Base-by-base conservation (phyloP, 2,329 filamentous ascomycete genomes). In the Teratosphaeria epicoccoides region DNA sequence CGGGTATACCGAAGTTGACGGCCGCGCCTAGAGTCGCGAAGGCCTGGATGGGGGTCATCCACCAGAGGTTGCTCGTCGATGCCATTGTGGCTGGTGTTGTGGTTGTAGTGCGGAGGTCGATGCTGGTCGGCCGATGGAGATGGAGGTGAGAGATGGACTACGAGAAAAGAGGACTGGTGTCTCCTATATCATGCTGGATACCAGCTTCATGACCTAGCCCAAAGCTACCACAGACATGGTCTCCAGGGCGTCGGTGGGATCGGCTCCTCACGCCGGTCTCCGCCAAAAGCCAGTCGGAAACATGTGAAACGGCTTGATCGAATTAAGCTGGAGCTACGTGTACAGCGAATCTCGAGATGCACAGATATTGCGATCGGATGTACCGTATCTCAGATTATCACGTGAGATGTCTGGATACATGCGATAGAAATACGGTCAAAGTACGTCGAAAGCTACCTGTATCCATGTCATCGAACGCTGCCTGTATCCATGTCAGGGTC, bases 41-140 rank as follows among this genome's bases (percentile, higher is more conserved):
- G 52, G 56, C 58, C 49, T 64, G 62, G 52, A 64, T 51, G 10
- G 62, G 62, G 24, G 61, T 62, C 55, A 64, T 59, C 61, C 61
- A 64, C 61, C 61, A 63, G 52, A 63, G 51, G 40, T 57, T 56
- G 24, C 56, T 55, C 28, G 52, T 58, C 43, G 59, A 59, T 43
- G 61, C 57, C 61, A 63, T 63, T 52, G 52, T 55, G 46, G 44
- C 25, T 17, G 23, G 9, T 55, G 46, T 47, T 45, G 25, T 25
- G 24, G 24, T 24, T 24, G 46, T 43, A 33, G 9, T 9, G 28
- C 9, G 9, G 28, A 33, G n/a, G 43, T 45, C 12, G 11, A 37
- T 37, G 29, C 12, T 37, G 29, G 29, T 2, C 2, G n/a, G n/a
- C n/a, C n/a, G n/a, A n/a, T n/a, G n/a, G n/a, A n/a, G n/a, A n/a